phyloP scores from a whole-genome alignment of 2,329 filamentous ascomycete genomes.

The Aspergillus tamarii region DNA sequence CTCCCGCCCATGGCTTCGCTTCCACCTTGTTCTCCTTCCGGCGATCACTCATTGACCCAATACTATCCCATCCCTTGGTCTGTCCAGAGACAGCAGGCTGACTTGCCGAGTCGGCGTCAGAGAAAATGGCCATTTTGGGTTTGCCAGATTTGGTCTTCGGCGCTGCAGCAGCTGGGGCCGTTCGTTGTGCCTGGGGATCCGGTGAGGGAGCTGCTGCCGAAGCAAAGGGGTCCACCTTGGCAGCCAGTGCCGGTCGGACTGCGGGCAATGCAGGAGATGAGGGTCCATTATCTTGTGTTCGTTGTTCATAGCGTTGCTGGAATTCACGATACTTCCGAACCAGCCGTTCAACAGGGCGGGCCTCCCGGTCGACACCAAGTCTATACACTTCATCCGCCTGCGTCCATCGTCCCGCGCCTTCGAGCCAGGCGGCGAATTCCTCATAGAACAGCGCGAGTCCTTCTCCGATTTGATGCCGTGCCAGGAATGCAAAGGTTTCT shows the following conservation, averaged over 20 bases:
- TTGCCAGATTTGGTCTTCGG: slow-evolving; percentile 67
- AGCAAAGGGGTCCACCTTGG: slow-evolving; percentile 83
- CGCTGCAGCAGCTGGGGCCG: slow-evolving; percentile 50
- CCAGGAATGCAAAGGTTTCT: slow-evolving; percentile 88
- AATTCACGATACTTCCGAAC: slow-evolving; percentile 92
- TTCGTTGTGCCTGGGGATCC: slow-evolving; percentile 69
- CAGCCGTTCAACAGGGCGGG: slow-evolving; percentile 77
- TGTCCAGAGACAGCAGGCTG: slow-evolving; percentile 56
- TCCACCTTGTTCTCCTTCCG: slow-evolving; percentile 93
- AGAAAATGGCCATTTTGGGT: slow-evolving; percentile 88
- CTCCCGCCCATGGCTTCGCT: slow-evolving; percentile 86
- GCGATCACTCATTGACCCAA: slow-evolving; percentile 81
- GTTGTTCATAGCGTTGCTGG: slow-evolving; percentile 73
- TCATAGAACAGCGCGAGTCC: slow-evolving; percentile 91
- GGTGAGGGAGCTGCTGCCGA: slow-evolving; percentile 51
- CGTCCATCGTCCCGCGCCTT: slow-evolving; percentile 77
- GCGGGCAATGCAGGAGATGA: slow-evolving; percentile 85
- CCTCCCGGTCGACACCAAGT: slow-evolving; percentile 85
- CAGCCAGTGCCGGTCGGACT: slow-evolving; percentile 78
- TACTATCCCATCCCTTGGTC: slow-evolving; percentile 85
- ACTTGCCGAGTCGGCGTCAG: slow-evolving; percentile 69
- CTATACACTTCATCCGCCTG: slow-evolving; percentile 95
- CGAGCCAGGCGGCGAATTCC: slow-evolving; percentile 92
- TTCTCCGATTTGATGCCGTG: slow-evolving; percentile 86
- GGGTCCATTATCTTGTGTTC: slow-evolving; percentile 67